Base-by-base conservation (phyloP, 306 rosid genomes). In the Vigna nakashimae region DNA sequence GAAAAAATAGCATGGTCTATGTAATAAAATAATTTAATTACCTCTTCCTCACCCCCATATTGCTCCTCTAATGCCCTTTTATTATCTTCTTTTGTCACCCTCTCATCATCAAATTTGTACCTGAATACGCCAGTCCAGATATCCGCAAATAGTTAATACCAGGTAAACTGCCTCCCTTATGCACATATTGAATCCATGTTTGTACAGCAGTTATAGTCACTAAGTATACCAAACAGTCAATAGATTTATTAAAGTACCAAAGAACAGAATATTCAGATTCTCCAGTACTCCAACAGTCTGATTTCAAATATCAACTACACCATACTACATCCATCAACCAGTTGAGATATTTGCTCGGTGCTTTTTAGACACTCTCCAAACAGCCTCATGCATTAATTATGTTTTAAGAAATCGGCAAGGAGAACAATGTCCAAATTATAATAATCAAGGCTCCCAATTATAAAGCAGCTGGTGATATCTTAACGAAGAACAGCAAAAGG, bases 21-120 rank as follows among this genome's bases (percentile, higher is more conserved):
- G 40, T 59, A 52, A 55, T 24, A 64, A 78, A 78, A 6, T 34
- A 67, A 67, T 34, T 87, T 34, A 67, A 67, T 26, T 87, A 93
- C 98, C 98, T 93, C 98, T 71, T 93, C 98, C 86, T 93, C 97
- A 75, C 97, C 98, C 74, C 98, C 98, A 82, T 93, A 93, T 81
- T 93, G 98, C 85, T 93, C 98, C 91, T 93, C 98, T 22, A 91
- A 55, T 59, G 97, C 98, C 79, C 97, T 86, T 83, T 93, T 93
- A 32, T 86, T 81, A 82, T 93, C 98, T 86, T 93, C 98, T 84
- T 93, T 93, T 11, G 98, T 93, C 32, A 93, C 98, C 69, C 97
- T 86, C 76, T 93, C 98, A 73, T 93, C 98, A 16, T 93, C 98
- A 76, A 91, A 93, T 74, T 91, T 93, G 72, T 87, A 91, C 98